Conservation (phyloP, 202 grass and related monocot genomes). For the Brachypodium distachyon region DNA sequence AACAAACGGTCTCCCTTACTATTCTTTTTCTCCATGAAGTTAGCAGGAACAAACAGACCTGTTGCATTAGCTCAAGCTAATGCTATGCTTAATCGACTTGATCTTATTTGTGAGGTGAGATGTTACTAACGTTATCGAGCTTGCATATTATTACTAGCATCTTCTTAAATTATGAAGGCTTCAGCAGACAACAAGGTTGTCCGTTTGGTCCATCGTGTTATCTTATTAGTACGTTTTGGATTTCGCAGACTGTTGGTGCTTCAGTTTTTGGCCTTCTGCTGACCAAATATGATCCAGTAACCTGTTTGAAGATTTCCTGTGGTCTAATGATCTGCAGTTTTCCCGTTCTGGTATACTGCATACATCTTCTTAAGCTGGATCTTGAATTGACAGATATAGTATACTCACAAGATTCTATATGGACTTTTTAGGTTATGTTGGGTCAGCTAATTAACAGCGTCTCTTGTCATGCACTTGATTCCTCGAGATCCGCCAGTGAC, state of each 20-base stretch:
- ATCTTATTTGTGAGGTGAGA: conserved; percentile 84
- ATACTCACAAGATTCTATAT: conserved; percentile 11
- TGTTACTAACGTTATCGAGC: not conserved
- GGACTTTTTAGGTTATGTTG: conserved; percentile 69
- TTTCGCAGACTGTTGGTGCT: conserved; percentile 67
- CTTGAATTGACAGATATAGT: not conserved
- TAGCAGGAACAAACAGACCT: conserved; percentile 85
- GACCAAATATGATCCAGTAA: conserved; percentile 73
- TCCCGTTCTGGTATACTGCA: conserved; percentile 72
- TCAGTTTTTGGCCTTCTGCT: conserved; percentile 82
- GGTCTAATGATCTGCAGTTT: conserved; percentile 73
- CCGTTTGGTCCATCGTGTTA: not conserved
- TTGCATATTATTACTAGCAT: not conserved
- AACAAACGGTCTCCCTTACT: conserved; percentile 2
- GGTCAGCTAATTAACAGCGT: conserved; percentile 85
- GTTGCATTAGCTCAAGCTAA: conserved; percentile 97
- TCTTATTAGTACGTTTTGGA: conserved; percentile 6
- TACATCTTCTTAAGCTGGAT: not conserved
- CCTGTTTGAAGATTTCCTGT: conserved; percentile 77
- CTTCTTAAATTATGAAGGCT: not conserved
- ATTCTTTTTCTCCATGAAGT: conserved; percentile 43
- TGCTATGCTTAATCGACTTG: conserved; percentile 78
- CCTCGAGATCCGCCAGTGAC: conserved; percentile 44
- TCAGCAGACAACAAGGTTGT: not conserved
- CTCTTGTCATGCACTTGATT: conserved; percentile 70